Base-by-base conservation (phyloP, 1,139 yeast species). In the Hemisphaericaspora lyxosophila region DNA sequence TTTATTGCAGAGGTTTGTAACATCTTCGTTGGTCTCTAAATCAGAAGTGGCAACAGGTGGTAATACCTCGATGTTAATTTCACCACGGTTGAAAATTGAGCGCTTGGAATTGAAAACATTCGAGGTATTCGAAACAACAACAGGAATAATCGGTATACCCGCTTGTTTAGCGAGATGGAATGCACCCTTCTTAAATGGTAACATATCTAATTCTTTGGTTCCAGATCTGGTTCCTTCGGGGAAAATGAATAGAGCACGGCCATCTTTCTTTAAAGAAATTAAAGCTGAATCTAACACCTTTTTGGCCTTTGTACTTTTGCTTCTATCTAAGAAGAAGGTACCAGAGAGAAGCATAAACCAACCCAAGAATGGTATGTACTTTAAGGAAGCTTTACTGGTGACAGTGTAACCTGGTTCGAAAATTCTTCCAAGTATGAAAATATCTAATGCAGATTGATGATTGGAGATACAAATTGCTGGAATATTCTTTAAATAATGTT, bases 161-260 rank as follows among this genome's bases (percentile, higher is more conserved):
- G 96, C 96, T 62, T 90, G 95, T 45, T 85, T 85, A 9, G 99
- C 98, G 54, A 92, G 75, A 62, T 92, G 96, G 79, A 94, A 94
- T 0, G 97, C 97, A 35, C 99, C 99, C 59, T 94, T 94, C 62
- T 92, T 92, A 64, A 92, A 87, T 1, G 96, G 95, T 39, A 87
- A 70, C 60, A 94, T 65, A 8, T 74, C 80, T 36, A 95, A 82
- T 31, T 71, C 71, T 18, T 76, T 67, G 12, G 84, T 62, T 46
- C 82, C 85, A 0, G 97, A 87, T 59, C 99, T 78, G 1, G 98
- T 94, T 17, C 99, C 99, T 61, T 90, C 96, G 13, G 97, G 96
- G 71, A 87, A 90, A 65, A 90, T 78, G 70, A 82, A 90, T 28
- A 90, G 72, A 9, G 85, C 87, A 55, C 92, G 71, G 51, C 80